These are phyloP conservation scores for Vitis rotundifolia DNA, from an alignment of 164 flowering plant genomes.

Conservation along the genomic window DNA sequence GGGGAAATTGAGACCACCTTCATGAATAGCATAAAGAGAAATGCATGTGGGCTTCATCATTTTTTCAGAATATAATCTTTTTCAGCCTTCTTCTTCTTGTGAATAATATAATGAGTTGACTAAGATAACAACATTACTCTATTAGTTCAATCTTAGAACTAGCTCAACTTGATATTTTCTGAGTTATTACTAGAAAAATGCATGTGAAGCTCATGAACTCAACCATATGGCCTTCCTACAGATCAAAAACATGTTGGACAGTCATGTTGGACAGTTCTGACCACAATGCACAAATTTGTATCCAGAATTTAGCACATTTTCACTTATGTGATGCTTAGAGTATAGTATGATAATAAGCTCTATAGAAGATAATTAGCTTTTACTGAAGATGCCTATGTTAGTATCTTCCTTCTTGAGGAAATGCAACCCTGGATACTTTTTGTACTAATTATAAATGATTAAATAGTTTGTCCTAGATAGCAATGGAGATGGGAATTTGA, in stretches of 20 bases:
- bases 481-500: background rate
- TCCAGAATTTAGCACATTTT: too few relatives aligned
- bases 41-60: constrained; percentile 23
- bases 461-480: background rate
- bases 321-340: too few relatives aligned
- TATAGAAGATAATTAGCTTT: background rate
- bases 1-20: constrained; percentile 12
- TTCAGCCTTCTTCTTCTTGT: background rate
- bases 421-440: background rate
- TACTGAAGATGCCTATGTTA: background rate
- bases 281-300: too few relatives aligned
- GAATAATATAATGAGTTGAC: background rate
- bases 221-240: too few relatives aligned
- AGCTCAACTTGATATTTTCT: too few relatives aligned
- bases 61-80: background rate
- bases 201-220: too few relatives aligned
- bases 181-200: too few relatives aligned
- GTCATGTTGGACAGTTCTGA: too few relatives aligned
- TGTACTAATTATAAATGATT: background rate
- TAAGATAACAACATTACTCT: background rate
- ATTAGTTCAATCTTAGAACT: too few relatives aligned
- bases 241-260: too few relatives aligned
- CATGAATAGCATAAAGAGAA: constrained; percentile 11
- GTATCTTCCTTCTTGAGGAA: background rate
- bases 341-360: too few relatives aligned